Conservation (phyloP, 2,329 filamentous ascomycete genomes). For the Aaosphaeria pasadenensis region DNA sequence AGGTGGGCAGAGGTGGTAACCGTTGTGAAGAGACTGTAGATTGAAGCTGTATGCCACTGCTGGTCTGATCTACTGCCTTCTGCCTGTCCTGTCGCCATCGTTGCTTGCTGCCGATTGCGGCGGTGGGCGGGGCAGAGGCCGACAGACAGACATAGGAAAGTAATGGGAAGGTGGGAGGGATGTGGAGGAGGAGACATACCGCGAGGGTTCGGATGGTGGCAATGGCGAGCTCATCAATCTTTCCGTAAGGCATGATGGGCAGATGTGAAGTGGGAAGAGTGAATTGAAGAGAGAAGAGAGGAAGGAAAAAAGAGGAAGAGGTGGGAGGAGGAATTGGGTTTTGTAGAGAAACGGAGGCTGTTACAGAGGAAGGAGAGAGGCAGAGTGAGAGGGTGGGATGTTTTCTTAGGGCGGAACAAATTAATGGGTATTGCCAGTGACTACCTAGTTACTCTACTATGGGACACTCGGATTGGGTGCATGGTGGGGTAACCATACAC, state of each 20-base stretch:
- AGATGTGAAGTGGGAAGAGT: conserved; percentile 7
- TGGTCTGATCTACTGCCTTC: too few relatives aligned
- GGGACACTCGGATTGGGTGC: too few relatives aligned
- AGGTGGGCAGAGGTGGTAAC: conserved; percentile 1
- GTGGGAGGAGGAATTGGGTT: conserved; percentile 3
- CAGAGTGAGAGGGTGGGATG: too few relatives aligned
- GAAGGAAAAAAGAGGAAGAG: conserved; percentile 7
- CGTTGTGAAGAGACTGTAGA: too few relatives aligned
- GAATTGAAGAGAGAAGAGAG: conserved; percentile 11
- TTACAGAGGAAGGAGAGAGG: too few relatives aligned
- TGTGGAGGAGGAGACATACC: conserved; percentile 58
- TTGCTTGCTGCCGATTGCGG: background rate
- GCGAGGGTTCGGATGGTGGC: conserved; percentile 97
- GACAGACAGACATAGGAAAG: background rate
- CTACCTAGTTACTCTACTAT: too few relatives aligned
- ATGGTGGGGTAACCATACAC: too few relatives aligned
- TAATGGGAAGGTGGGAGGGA: background rate
- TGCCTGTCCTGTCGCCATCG: background rate
- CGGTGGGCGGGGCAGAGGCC: background rate
- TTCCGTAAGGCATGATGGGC: conserved; percentile 77
- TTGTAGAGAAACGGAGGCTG: background rate
- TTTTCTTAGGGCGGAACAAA: too few relatives aligned
- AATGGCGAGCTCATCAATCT: conserved; percentile 86
- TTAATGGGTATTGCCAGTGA: too few relatives aligned
- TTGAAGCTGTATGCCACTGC: too few relatives aligned